phyloP scores from a whole-genome alignment of 1,284 basidiomycete genomes.

The Leccinum solheimii region DNA sequence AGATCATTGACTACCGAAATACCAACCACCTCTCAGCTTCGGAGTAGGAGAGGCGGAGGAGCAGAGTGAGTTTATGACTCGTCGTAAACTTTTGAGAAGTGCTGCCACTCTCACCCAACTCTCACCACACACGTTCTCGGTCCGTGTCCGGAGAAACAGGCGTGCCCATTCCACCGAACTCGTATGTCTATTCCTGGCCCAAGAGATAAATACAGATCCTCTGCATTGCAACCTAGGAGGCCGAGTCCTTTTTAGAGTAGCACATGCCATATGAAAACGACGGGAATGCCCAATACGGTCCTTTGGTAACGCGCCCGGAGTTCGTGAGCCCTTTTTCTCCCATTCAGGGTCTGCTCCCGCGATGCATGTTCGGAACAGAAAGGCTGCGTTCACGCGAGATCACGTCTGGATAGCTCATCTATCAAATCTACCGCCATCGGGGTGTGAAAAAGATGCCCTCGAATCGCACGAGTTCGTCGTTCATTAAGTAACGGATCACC shows the following conservation, averaged over 20 bases:
- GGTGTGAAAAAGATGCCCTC: not conserved
- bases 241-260: not conserved
- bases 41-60: not conserved
- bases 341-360: constrained; percentile 4
- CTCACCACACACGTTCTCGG: too few species aligned
- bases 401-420: not conserved
- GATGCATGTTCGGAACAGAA: constrained; percentile 4
- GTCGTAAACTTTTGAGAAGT: too few species aligned
- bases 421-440: not conserved
- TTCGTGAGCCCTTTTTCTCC: too few species aligned
- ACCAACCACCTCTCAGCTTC: not conserved
- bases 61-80: not conserved
- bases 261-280: not conserved
- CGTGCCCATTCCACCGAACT: not conserved
- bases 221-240: not conserved
- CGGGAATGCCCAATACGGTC: not conserved
- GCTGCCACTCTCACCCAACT: too few species aligned
- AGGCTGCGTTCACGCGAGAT: not conserved
- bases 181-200: not conserved
- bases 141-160: not conserved
- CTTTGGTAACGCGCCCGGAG: not conserved
- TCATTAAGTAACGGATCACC: not conserved
- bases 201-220: not conserved
- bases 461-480: not conserved
- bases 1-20: not conserved